Evolutionary conservation across 345 rosid genomes (phyloP), one percentile per base, ranked within the genome.

Genomic region (Clarkia xantiana): DNA sequence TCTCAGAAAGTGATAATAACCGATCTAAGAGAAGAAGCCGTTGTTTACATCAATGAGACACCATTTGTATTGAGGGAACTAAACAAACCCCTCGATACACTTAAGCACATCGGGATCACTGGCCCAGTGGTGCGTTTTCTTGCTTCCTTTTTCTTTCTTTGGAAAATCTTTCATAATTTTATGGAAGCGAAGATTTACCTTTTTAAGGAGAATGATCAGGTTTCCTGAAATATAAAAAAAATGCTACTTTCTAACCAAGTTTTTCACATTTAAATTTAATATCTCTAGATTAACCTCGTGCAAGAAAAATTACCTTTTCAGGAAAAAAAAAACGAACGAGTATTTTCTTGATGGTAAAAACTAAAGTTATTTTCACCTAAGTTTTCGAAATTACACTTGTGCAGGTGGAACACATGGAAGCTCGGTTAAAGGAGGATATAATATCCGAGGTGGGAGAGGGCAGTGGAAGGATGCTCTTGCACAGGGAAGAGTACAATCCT

Each of bases 1-100:
- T 59, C 75, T 54, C 58, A 59, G 59, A 73, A 63, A 67, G 91
- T 76, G 53, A 72, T 79, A 52, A 69, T 91, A 53, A 91, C 84
- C 42, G 94, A 91, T 68, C 66, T 86, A 38, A 79, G 96, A 76
- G 96, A 91, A 80, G 98, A 91, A 61, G 86, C 89, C 23, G 89
- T 80, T 66, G 94, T 86, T 62, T 91, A 86, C 76, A 86, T 91
- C 51, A 78, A 78, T 68, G 94, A 86, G 53, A 78, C 80, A 15
- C 96, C 96, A 34, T 91, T 86, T 75, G 96, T 84, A 58, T 80
- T 81, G 54, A 73, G 96, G 72, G 93, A 86, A 67, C 74, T 86
- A 40, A 82, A 78, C 62, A 90, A 90, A 70, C 98, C 93, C 53
- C 93, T 83, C 29, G 86, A 90, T 52, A 76, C 94, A 2, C 88